These are phyloP conservation scores for Colletotrichum zoysiae DNA, from an alignment of 2,329 filamentous ascomycete genomes.

Conservation along the genomic window DNA sequence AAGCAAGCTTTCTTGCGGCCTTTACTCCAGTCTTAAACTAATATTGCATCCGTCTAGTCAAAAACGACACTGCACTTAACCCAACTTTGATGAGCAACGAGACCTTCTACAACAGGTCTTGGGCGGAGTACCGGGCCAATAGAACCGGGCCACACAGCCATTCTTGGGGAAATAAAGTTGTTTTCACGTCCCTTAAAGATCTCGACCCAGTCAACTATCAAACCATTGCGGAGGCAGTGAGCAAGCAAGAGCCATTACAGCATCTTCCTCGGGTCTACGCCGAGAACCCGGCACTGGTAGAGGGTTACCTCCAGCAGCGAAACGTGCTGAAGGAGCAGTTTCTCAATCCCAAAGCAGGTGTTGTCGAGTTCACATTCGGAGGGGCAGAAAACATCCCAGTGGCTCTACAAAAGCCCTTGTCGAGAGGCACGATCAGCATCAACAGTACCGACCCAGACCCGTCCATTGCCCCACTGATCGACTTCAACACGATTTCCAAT, in stretches of 20 bases:
- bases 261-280: conserved; percentile 44
- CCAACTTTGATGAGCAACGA: conserved; percentile 44
- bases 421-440: conserved; percentile 44
- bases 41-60: not conserved
- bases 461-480: conserved; percentile 41
- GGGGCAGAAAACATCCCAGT: conserved; percentile 38
- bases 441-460: conserved; percentile 44
- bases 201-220: conserved; percentile 30
- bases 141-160: conserved; percentile 46
- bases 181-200: conserved; percentile 43
- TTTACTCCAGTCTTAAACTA: accelerated
- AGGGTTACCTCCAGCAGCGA: conserved; percentile 41
- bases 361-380: conserved; percentile 44
- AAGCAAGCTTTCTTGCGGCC: conserved; percentile 22
- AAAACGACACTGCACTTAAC: conserved; percentile 38
- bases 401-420: conserved; percentile 45
- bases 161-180: conserved; percentile 43
- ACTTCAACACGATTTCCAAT: conserved; percentile 44
- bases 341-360: conserved; percentile 37
- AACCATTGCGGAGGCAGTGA: conserved; percentile 30
- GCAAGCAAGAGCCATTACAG: conserved; percentile 41
- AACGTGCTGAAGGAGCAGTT: conserved; percentile 41
- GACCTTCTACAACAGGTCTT: conserved; percentile 44
- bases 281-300: conserved; percentile 36
- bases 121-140: conserved; percentile 44